Evolutionary conservation across 768 basidiomycete genomes (phyloP).

Genomic region (Podaxis sp.): DNA sequence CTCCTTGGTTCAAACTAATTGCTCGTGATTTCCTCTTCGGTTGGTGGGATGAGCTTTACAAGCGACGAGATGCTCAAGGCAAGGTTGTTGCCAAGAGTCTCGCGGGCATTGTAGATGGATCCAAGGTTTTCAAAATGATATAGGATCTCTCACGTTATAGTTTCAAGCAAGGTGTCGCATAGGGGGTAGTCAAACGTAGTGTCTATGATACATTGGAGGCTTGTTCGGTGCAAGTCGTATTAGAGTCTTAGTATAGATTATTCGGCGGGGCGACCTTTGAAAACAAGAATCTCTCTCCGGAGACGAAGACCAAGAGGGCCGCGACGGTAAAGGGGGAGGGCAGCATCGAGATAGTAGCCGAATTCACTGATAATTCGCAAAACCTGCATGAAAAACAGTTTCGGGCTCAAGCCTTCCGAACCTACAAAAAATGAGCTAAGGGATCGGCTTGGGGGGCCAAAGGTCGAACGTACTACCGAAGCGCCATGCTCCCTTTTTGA

Average conservation of each 20-base stretch:
- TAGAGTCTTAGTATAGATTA: background rate
- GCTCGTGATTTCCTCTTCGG: conserved; percentile 95
- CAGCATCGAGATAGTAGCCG: conserved; percentile 64
- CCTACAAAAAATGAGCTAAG: background rate
- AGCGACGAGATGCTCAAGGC: conserved; percentile 54
- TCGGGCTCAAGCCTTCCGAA: conserved; percentile 42
- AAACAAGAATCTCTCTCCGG: conserved; percentile 63
- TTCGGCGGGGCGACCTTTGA: conserved; percentile 40
- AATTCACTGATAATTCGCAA: conserved; percentile 55
- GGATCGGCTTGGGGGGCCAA: background rate
- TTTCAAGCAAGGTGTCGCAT: background rate
- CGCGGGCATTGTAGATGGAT: conserved; percentile 65
- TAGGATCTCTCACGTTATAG: conserved; percentile 13
- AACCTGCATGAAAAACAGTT: conserved; percentile 59
- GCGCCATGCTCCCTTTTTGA: conserved; percentile 40
- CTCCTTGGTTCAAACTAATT: conserved; percentile 99
- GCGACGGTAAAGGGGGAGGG: conserved; percentile 56
- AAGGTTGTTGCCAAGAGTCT: conserved; percentile 64
- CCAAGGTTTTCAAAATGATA: conserved; percentile 59
- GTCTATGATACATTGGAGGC: background rate
- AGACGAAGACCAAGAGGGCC: conserved; percentile 40
- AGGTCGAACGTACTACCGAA: conserved; percentile 20
- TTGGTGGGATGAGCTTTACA: conserved; percentile 94
- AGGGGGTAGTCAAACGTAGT: background rate
- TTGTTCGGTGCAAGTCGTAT: background rate